Evolutionary conservation across 768 basidiomycete genomes (phyloP), one percentile per base, ranked within the genome.

Genomic region (Mycena indigotica): DNA sequence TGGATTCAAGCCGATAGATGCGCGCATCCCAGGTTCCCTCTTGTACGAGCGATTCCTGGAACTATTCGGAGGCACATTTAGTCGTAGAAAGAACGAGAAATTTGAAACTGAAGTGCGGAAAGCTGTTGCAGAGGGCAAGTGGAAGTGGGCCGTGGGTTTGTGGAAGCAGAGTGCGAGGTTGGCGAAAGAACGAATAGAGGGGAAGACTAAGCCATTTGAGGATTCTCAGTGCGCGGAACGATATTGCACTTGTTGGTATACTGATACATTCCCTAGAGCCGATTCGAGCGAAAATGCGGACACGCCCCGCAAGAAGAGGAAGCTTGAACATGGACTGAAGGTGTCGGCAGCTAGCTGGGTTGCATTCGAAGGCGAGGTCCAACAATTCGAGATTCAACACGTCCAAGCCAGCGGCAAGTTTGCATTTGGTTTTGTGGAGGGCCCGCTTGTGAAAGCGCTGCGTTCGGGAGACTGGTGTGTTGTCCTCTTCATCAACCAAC

Each of bases 1-100:
- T 32, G 95, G 95, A 0, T 95, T 96, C 72, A 95, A 95, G 69
- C 97, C 97, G n/a, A 77, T 98, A 5, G 93, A 98, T 69, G 84
- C 93, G 5, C 85, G 89, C 13, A 73, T 93, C 0, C 87, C 93
- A 12, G 95, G 86, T 0, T 80, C 82, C 6, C 77, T 75, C 26
- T 71, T 97, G 39, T 87, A 95, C 60, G 78, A 82, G 54, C 78
- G 79, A 24, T 98, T 95, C 76, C 72, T 88, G 61, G 85, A 85
- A 52, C 73, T 98, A 39, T 98, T 98, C 70, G 84, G 86, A 2
- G 77, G 78, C 15, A 95, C 93, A 0, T 98, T 98, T 67, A 96
- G 94, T 73, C 79, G 90, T 65, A 85, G 85, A 75, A 92, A 89
- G 77, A 98, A 98, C 66, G 84, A 86, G 58, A 88, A 87, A 57